phyloP scores from a whole-genome alignment of 2,329 filamentous ascomycete species.

The Verticillium zaregamsianum region DNA sequence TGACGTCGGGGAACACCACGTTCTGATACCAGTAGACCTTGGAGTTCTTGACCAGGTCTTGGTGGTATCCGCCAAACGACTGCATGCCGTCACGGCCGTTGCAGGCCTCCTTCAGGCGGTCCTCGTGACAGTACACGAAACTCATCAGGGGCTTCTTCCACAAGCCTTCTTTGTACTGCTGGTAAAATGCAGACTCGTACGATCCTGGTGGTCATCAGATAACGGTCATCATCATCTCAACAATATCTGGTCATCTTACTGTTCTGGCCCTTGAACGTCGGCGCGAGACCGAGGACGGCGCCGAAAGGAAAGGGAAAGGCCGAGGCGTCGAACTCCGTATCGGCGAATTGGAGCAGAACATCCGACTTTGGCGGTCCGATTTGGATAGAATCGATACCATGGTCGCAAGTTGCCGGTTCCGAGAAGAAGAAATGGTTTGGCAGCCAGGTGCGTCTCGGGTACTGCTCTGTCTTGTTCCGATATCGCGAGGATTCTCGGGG shows the following conservation, averaged over 20 bases:
- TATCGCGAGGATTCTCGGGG: constrained; percentile 8
- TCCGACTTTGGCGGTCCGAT: constrained; percentile 8
- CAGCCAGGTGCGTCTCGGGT: constrained; percentile 10
- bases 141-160: constrained; percentile 9
- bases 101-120: constrained; percentile 9
- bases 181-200: constrained; percentile 14
- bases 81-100: constrained; percentile 14
- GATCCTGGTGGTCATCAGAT: neutral
- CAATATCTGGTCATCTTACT: neutral
- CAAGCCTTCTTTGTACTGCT: constrained; percentile 12
- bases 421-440: constrained; percentile 17
- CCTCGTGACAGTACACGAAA: constrained; percentile 14
- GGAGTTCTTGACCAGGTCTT: constrained; percentile 15
- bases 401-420: constrained; percentile 9
- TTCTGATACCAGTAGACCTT: constrained; percentile 23
- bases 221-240: neutral
- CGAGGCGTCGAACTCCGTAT: constrained; percentile 10
- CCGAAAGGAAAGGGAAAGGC: constrained; percentile 10
- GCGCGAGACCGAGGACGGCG: constrained; percentile 12
- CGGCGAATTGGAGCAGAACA: constrained; percentile 9
- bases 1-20: constrained; percentile 12
- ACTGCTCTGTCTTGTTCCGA: constrained; percentile 8
- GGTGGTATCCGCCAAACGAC: constrained; percentile 12
- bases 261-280: constrained; percentile 10
- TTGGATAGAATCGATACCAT: constrained; percentile 10